Evolutionary conservation across 75 land plant species (phyloP).

Genomic region (Picea sitchensis): DNA sequence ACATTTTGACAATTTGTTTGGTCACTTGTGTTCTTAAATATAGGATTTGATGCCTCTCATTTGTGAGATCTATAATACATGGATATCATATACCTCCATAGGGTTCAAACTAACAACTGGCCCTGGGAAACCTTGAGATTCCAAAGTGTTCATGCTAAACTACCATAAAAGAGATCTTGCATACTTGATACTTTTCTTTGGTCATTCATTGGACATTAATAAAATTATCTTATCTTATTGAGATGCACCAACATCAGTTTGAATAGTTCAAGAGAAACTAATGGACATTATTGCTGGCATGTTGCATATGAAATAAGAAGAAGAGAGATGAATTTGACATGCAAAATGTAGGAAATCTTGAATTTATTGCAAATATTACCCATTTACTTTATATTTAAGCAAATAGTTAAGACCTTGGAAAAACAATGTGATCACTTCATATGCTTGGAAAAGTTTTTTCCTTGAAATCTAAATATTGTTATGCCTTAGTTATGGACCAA

Average conservation of each 20-base stretch:
- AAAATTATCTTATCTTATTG: too few species aligned
- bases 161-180: background rate
- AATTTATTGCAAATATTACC: too few species aligned
- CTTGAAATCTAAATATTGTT: too few species aligned
- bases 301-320: background rate
- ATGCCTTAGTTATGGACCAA: too few species aligned
- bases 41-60: background rate
- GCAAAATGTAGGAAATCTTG: too few species aligned
- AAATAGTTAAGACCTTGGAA: too few species aligned
- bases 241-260: background rate
- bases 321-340: background rate
- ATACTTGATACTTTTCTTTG: background rate
- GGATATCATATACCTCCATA: background rate
- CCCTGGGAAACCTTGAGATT: background rate
- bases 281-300: background rate
- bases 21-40: background rate
- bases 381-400: too few species aligned
- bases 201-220: too few species aligned
- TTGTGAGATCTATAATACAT: background rate
- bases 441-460: too few species aligned
- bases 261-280: background rate
- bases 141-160: background rate
- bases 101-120: background rate
- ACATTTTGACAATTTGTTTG: background rate
- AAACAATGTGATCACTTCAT: too few species aligned